Evolutionary conservation across 192 early-diverging fungal species (phyloP), one percentile per base, ranked within the genome.

Genomic region (Irineochytrium annulatum): DNA sequence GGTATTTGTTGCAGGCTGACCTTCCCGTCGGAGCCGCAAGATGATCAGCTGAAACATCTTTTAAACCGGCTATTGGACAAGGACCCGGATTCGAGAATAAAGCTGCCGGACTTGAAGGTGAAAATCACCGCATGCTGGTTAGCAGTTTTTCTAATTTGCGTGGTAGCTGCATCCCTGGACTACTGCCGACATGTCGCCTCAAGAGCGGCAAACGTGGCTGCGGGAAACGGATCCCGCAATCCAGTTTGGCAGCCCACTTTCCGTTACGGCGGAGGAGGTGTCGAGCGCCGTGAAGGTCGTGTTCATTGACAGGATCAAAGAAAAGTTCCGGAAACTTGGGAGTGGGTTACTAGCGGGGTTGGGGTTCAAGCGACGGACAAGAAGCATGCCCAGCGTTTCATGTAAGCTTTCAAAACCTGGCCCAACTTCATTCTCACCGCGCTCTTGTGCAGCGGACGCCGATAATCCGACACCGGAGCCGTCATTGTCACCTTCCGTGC

Each of bases 71-170:
- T 97, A 31, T 65, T 99, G 28, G 89, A 90, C 67, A 97, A 97
- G 75, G 87, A 99, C 71, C 89, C 92, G 41, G 56, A 66, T 17
- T 82, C 79, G 33, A 80, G 95, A 8, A 91, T 96, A 26, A 90
- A 88, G 2, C 75, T 99, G 44, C 84, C 89, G 24, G 85, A 93
- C 67, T 86, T 97, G 33, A 93, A 94, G 78, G 86, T 83, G 44
- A 31, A 48, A 24, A 19, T 26, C n/a, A 68, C 46, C 19, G 65
- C 24, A 67, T 27, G 28, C 28, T 60, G 3, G 26, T 63, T 55
- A 44, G 39, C 16, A 57, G 19, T 60, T n/a, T n/a, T n/a, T n/a
- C n/a, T n/a, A 45, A 70, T 13, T 63, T 65, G n/a, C 17, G 2
- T 61, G 24, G 37, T 52, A 79, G 78, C 35, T 48, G 8, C 96